Conservation (phyloP, 2,329 filamentous ascomycete genomes). For the Paraphaeosphaeria sporulosa region DNA sequence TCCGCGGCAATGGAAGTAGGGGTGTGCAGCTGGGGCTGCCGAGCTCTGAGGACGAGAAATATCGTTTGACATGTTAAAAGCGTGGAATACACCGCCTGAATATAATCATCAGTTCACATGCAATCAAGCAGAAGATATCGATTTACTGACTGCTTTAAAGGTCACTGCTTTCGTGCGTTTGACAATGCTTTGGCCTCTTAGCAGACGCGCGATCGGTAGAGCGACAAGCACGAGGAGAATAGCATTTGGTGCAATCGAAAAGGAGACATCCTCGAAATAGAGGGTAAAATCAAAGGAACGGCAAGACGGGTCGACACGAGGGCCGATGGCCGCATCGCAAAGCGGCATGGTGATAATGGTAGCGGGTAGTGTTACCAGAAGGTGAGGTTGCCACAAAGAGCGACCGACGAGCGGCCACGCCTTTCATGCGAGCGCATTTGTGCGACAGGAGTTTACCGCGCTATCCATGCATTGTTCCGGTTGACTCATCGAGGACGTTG, state of each 20-base stretch:
- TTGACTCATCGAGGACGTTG: conserved; percentile 9
- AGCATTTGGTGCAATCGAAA: conserved; percentile 14
- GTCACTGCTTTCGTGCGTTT: conserved; percentile 15
- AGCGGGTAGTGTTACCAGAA: not conserved
- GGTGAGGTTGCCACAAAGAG: not conserved
- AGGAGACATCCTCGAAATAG: conserved; percentile 15
- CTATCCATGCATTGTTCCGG: not conserved
- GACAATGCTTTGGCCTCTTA: conserved; percentile 12
- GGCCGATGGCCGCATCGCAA: conserved; percentile 15
- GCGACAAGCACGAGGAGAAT: conserved; percentile 9
- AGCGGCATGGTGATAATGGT: conserved; percentile 7
- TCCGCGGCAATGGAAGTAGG: conserved; percentile 15
- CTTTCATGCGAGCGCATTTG: not conserved
- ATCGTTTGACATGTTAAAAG: conserved; percentile 15
- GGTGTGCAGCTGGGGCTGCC: conserved; percentile 14
- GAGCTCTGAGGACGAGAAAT: conserved; percentile 16
- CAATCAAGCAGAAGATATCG: not conserved
- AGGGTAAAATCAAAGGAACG: conserved; percentile 20
- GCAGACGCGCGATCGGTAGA: conserved; percentile 9
- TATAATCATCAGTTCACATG: conserved; percentile 9
- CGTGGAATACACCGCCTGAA: conserved; percentile 11
- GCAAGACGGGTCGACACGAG: conserved; percentile 17
- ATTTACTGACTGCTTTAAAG: conserved; percentile 14
- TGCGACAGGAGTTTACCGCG: not conserved
- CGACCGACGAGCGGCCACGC: not conserved